These are phyloP conservation scores for Coleophoma crateriformis DNA, from an alignment of 2,329 filamentous ascomycete species.

Conservation along the genomic window DNA sequence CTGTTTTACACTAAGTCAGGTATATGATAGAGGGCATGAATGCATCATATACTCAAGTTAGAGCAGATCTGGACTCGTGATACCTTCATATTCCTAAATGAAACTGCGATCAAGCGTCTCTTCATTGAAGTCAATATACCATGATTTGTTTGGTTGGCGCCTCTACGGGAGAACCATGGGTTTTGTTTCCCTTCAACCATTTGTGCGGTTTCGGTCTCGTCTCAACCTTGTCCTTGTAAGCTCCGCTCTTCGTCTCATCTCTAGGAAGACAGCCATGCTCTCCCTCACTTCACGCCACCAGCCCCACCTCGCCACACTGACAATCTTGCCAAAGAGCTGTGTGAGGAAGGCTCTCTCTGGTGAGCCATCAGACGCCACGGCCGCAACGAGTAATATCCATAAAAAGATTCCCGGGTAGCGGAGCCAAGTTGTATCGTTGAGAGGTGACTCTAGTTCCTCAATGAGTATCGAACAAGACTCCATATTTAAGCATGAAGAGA, in stretches of 20 bases:
- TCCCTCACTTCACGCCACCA: conserved; percentile 1
- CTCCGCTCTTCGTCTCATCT: neutral
- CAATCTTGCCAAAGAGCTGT: neutral
- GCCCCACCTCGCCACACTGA: neutral
- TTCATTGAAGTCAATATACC: too few relatives aligned
- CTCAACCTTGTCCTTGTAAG: too few relatives aligned
- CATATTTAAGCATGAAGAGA: neutral
- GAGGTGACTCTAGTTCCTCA: neutral
- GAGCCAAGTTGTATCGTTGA: neutral
- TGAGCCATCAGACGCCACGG: neutral
- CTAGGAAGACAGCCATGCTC: neutral
- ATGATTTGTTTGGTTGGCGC: too few relatives aligned
- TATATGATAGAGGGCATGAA: too few relatives aligned
- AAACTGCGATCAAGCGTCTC: too few relatives aligned
- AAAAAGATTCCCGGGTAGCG: neutral
- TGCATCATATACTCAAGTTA: too few relatives aligned
- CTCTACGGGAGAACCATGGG: too few relatives aligned
- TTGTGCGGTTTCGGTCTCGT: too few relatives aligned
- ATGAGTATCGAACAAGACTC: neutral
- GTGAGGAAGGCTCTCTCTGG: neutral
- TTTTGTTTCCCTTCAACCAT: too few relatives aligned
- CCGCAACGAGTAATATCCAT: neutral
- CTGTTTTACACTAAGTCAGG: neutral
- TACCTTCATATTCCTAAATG: too few relatives aligned
- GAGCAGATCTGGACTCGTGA: too few relatives aligned